Evolutionary conservation across 805 yeast species (phyloP).

Genomic region (Starmerella floricola): DNA sequence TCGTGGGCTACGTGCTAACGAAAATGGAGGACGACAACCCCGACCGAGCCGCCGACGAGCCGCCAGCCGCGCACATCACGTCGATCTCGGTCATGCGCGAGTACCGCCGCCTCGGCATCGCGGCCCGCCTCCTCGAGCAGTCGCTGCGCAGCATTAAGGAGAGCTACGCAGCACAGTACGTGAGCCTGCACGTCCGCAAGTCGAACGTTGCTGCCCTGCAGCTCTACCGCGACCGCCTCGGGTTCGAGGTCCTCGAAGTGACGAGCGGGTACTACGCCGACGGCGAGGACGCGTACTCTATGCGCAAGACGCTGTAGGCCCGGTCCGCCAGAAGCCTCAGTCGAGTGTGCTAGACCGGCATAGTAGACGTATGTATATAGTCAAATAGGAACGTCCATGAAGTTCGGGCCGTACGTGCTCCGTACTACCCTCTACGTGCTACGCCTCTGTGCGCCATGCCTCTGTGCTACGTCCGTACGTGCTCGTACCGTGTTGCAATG

Average conservation of each 20-base stretch:
- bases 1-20: constrained; percentile 92
- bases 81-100: constrained; percentile 91
- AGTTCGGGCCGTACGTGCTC: too few relatives aligned
- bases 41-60: constrained; percentile 21
- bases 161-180: constrained; percentile 67
- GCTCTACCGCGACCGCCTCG: constrained; percentile 71
- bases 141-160: constrained; percentile 70
- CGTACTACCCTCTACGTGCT: too few relatives aligned
- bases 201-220: constrained; percentile 90
- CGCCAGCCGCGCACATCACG: constrained; percentile 81
- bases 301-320: constrained; percentile 52
- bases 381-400: too few relatives aligned
- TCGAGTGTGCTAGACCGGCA: too few relatives aligned
- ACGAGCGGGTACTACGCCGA: constrained; percentile 90
- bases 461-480: too few relatives aligned
- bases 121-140: constrained; percentile 73
- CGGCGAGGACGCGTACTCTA: constrained; percentile 94
- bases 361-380: not conserved
- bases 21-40: constrained; percentile 81
- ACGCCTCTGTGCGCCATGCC: too few relatives aligned
- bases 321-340: too few relatives aligned
- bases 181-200: constrained; percentile 84
- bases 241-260: constrained; percentile 68
- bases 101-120: constrained; percentile 88
- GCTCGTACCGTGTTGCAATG: too few relatives aligned